Conservation (phyloP, 2,329 filamentous ascomycete genomes). For the Escovopsis sp. region DNA sequence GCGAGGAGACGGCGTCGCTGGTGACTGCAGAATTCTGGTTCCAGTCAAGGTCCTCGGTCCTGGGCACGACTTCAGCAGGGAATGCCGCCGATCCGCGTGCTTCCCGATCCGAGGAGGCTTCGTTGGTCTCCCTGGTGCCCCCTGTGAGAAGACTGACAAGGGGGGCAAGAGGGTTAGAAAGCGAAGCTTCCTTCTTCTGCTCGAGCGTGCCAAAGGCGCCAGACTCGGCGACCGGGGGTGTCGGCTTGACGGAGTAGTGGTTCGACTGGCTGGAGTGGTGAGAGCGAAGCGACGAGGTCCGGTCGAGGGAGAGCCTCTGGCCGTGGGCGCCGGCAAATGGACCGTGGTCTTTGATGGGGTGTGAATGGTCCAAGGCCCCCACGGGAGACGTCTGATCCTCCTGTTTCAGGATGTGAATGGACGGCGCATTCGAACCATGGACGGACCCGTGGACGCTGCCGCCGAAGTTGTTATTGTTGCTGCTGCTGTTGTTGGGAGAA, state of each 20-base stretch:
- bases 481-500: conserved; percentile 23
- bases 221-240: conserved; percentile 17
- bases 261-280: conserved; percentile 12
- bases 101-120: conserved; percentile 24
- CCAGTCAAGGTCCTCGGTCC: conserved; percentile 32
- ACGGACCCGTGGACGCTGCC: conserved; percentile 19
- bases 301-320: conserved; percentile 23
- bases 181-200: conserved; percentile 57
- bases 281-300: conserved; percentile 17
- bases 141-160: conserved; percentile 40
- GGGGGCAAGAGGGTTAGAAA: conserved; percentile 48
- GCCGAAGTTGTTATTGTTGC: conserved; percentile 1
- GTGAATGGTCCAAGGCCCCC: conserved; percentile 24
- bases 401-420: conserved; percentile 35
- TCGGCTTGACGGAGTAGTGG: conserved; percentile 9
- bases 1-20: conserved; percentile 4
- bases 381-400: conserved; percentile 29
- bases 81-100: conserved; percentile 2
- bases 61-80: conserved; percentile 25
- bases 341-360: conserved; percentile 26
- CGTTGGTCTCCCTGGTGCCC: conserved; percentile 39
- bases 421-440: conserved; percentile 16
- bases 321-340: conserved; percentile 28
- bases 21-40: conserved; percentile 6
- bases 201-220: conserved; percentile 20